These are phyloP conservation scores for Cutaneotrichosporon spelunceum DNA, from an alignment of 1,284 basidiomycete genomes.

Conservation along the genomic window DNA sequence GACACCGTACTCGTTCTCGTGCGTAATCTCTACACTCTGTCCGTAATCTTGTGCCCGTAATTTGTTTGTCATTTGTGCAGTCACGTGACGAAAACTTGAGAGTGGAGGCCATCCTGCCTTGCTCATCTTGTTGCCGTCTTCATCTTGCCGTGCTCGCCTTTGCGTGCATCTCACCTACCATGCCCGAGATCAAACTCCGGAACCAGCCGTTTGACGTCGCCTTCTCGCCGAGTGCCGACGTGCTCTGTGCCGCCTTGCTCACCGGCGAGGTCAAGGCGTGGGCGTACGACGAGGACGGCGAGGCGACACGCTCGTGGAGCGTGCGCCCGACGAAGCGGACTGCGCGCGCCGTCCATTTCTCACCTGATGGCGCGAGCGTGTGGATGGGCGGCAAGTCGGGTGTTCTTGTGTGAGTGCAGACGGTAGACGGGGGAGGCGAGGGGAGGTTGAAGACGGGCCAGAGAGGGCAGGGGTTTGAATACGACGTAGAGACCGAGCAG, in stretches of 20 bases:
- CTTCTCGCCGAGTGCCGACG: conserved; percentile 70
- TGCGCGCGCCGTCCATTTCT: conserved; percentile 67
- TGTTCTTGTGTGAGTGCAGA: conserved; percentile 64
- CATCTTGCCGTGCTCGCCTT: too few relatives aligned
- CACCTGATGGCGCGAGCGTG: conserved; percentile 63
- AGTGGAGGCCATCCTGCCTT: conserved; percentile 8
- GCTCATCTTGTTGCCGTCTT: too few relatives aligned
- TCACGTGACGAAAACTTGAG: conserved; percentile 8
- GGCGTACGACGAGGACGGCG: conserved; percentile 57
- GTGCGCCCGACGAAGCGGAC: conserved; percentile 58
- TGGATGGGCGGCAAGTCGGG: conserved; percentile 83
- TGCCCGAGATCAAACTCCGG: conserved; percentile 50
- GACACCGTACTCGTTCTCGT: too few relatives aligned
- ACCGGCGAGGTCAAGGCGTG: conserved; percentile 79
- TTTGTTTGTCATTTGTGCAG: not conserved
- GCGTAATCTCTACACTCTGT: too few relatives aligned
- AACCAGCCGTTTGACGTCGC: conserved; percentile 78
- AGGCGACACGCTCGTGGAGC: conserved; percentile 44
- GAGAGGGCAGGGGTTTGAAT: not conserved
- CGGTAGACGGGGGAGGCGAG: not conserved
- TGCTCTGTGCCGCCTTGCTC: conserved; percentile 74
- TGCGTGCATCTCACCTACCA: too few relatives aligned
- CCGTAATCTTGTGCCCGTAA: too few relatives aligned
- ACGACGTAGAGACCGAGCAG: too few relatives aligned
- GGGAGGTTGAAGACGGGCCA: not conserved